Evolutionary conservation across 2,329 filamentous ascomycete species (phyloP).

Genomic region (Fusarium sulawesiense): DNA sequence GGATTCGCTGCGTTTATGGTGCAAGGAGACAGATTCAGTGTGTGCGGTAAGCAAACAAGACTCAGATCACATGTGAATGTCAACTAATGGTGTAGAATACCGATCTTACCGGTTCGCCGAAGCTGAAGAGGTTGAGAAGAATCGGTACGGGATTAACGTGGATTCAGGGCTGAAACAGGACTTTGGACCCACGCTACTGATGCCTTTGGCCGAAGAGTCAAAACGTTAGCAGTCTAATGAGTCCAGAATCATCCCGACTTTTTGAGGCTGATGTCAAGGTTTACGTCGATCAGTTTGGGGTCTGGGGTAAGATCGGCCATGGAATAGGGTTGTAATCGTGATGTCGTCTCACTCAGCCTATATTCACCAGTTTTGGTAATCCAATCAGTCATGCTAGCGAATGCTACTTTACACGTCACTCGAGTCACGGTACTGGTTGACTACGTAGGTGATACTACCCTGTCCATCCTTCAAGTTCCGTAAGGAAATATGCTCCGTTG

Average conservation of each 20-base stretch:
- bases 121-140: conserved; percentile 2
- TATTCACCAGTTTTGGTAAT: neutral
- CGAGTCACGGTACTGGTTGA: neutral
- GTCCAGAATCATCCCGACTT: neutral
- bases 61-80: too few relatives aligned
- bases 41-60: conserved; percentile 30
- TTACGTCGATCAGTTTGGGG: neutral
- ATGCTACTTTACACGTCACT: neutral
- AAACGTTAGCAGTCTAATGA: neutral
- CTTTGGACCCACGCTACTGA: conserved; percentile 33
- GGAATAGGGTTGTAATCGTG: neutral
- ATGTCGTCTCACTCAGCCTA: conserved; percentile 21
- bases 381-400: neutral
- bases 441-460: conserved; percentile 10
- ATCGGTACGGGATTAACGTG: conserved; percentile 21
- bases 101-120: conserved; percentile 33
- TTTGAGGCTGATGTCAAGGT: neutral
- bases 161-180: conserved; percentile 32
- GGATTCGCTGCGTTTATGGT: conserved; percentile 40
- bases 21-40: conserved; percentile 30
- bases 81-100: conserved; percentile 12
- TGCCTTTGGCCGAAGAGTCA: neutral
- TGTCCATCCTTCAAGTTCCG: neutral
- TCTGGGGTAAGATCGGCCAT: neutral
- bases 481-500: neutral